Conservation (phyloP, 2,329 filamentous ascomycete species). For the Zymoseptoria ardabiliae region DNA sequence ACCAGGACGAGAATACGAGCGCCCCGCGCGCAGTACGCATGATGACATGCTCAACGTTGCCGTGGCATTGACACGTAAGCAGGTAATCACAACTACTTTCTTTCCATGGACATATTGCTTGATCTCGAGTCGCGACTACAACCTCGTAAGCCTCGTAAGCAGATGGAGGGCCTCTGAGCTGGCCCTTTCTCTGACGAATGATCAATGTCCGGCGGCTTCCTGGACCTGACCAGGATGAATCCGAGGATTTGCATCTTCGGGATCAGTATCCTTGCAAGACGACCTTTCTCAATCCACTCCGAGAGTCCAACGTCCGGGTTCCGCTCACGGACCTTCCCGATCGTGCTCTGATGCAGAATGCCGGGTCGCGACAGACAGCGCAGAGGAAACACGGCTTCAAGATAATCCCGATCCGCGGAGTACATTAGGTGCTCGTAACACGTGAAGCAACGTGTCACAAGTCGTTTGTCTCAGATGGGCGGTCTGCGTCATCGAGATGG, state of each 20-base stretch:
- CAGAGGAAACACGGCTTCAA: neutral
- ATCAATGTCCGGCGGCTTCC: neutral
- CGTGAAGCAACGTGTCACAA: neutral
- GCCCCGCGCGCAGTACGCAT: neutral
- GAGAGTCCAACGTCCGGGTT: neutral
- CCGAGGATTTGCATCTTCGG: neutral
- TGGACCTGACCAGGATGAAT: neutral
- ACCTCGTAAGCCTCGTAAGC: too few relatives aligned
- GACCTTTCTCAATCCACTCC: neutral
- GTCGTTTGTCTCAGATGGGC: neutral
- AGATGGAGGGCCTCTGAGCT: too few relatives aligned
- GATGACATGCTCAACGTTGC: neutral
- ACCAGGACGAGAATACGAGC: neutral
- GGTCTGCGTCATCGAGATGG: neutral
- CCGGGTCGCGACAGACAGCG: neutral
- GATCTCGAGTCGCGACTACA: neutral
- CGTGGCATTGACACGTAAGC: neutral
- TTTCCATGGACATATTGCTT: neutral
- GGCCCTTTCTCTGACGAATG: neutral
- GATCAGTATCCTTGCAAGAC: neutral
- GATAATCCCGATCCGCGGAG: neutral
- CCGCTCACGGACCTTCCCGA: neutral
- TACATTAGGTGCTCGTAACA: neutral
- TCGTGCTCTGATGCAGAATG: neutral
- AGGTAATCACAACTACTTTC: neutral